Percentiles rank a stretch among this genome's conserved stretches.
phyloP scores from a whole-genome alignment of 495 filamentous ascomycete species.

The Neurospora africana region DNA sequence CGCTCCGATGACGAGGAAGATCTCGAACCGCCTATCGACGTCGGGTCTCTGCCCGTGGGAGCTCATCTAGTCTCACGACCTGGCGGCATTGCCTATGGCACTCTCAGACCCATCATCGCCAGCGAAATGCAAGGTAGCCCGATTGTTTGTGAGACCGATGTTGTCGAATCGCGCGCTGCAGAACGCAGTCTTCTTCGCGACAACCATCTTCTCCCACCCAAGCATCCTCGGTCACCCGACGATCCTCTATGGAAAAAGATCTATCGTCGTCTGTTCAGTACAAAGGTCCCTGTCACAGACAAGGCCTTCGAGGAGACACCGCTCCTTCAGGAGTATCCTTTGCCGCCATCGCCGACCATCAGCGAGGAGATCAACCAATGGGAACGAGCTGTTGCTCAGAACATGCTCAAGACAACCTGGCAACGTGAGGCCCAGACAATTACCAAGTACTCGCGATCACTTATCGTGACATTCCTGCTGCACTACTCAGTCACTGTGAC shows the following conservation, averaged over 20 bases:
- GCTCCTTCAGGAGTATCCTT: background rate
- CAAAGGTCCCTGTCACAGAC: slow-evolving; percentile 36
- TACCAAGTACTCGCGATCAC: slow-evolving; percentile 42
- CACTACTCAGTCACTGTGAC: slow-evolving; percentile 64
- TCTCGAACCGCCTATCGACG: slow-evolving; percentile 8
- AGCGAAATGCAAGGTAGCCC: slow-evolving; percentile 42
- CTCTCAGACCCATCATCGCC: slow-evolving; percentile 32
- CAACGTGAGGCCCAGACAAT: slow-evolving; percentile 64
- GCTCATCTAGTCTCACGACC: slow-evolving; percentile 57
- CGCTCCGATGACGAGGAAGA: slow-evolving; percentile 25
- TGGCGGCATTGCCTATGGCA: slow-evolving; percentile 52
- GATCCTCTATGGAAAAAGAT: slow-evolving; percentile 14
- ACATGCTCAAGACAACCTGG: slow-evolving; percentile 74
- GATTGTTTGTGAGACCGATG: slow-evolving; percentile 38
- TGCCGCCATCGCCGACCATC: slow-evolving; percentile 9
- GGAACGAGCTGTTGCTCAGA: slow-evolving; percentile 66
- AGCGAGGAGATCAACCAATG: slow-evolving; percentile 39
- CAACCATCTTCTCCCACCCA: slow-evolving; percentile 61
- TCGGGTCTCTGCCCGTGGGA: slow-evolving; percentile 17
- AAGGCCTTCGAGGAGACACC: background rate
- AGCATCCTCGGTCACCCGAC: slow-evolving; percentile 32
- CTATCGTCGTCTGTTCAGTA: slow-evolving; percentile 35
- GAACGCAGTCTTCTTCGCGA: slow-evolving; percentile 69
- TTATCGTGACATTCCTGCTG: slow-evolving; percentile 60
- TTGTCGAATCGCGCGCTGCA: slow-evolving; percentile 51